Conservation (phyloP, 1,284 basidiomycete species). For the Gymnopus androsaceus region DNA sequence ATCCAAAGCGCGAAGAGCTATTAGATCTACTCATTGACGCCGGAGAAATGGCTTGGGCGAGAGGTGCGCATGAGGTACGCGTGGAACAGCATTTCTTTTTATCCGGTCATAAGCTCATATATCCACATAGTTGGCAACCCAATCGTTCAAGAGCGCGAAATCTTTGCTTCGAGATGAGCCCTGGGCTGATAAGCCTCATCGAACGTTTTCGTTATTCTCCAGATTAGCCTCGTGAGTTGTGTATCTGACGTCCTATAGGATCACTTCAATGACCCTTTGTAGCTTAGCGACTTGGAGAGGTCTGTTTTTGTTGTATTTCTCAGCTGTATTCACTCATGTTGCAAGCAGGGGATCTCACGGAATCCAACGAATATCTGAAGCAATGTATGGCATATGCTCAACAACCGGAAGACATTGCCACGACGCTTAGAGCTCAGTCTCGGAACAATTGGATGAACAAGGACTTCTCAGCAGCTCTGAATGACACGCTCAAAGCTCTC, state of each 20-base stretch:
- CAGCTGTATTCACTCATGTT: background rate
- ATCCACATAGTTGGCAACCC: slow-evolving; percentile 53
- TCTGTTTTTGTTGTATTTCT: slow-evolving; percentile 19
- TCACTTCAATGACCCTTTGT: slow-evolving; percentile 8
- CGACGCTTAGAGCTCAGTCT: slow-evolving; percentile 59
- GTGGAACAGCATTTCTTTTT: background rate
- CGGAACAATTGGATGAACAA: slow-evolving; percentile 63
- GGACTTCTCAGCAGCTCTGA: slow-evolving; percentile 55
- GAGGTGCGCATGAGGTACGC: slow-evolving; percentile 69
- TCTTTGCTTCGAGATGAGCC: slow-evolving; percentile 53
- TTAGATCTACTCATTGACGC: slow-evolving; percentile 63
- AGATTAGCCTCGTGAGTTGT: slow-evolving; percentile 60
- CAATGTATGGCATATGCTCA: slow-evolving; percentile 53
- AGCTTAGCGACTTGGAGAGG: slow-evolving; percentile 69
- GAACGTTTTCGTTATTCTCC: slow-evolving; percentile 54
- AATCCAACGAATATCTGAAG: slow-evolving; percentile 52
- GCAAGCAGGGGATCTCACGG: slow-evolving; percentile 48
- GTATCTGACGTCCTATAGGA: background rate
- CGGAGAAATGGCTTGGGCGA: slow-evolving; percentile 66
- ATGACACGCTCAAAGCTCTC: slow-evolving; percentile 60
- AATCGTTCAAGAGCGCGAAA: slow-evolving; percentile 59
- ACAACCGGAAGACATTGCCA: slow-evolving; percentile 55
- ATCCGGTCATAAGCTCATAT: background rate
- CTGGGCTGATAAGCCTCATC: slow-evolving; percentile 50
- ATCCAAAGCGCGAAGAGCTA: slow-evolving; percentile 61